Evolutionary conservation across 345 rosid species (phyloP), one percentile per base, ranked within the genome.

Genomic region (Draba incana): DNA sequence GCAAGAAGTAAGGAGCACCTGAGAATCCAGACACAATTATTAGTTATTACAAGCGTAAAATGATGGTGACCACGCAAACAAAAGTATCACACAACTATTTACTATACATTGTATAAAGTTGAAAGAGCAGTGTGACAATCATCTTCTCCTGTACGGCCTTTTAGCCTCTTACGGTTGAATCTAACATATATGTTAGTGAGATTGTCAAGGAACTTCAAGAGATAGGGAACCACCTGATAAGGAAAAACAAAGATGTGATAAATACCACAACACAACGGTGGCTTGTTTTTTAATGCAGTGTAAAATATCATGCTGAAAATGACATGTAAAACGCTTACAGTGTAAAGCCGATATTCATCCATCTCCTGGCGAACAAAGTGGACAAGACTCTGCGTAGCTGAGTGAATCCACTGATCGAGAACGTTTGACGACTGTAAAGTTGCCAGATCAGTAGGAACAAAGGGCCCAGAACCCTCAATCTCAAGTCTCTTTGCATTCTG

Each of bases 371-470:
- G 78, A 27, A 92, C 98, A 75, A 89, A 92, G 78, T 81, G 89
- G 41, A 95, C 97, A 80, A 95, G 97, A 84, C 98, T 95, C 79
- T 86, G 98, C 10, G 98, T 95, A 69, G 99, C 98, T 43, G 99
- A 95, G 70, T 84, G 85, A 69, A 95, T 95, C 99, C 99, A 95
- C 72, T 89, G 97, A 79, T 95, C 99, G 28, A 95, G 96, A 62
- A 92, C 94, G 54, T 95, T 92, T 37, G 91, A 84, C 35, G 97
- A 89, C 65, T 79, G 88, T 77, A 89, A 85, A 49, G 78, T 74
- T 69, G 78, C 80, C 60, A 81, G 69, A 67, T 81, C 88, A 75
- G 68, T 50, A 58, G 98, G 99, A 80, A 81, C 70, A 69, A 92
- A 95, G 69, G 87, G 81, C 41, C 71, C 84, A 79, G 66, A 75